These are phyloP conservation scores for Orbilia brochopaga DNA, from an alignment of 2,329 filamentous ascomycete genomes.

Conservation along the genomic window DNA sequence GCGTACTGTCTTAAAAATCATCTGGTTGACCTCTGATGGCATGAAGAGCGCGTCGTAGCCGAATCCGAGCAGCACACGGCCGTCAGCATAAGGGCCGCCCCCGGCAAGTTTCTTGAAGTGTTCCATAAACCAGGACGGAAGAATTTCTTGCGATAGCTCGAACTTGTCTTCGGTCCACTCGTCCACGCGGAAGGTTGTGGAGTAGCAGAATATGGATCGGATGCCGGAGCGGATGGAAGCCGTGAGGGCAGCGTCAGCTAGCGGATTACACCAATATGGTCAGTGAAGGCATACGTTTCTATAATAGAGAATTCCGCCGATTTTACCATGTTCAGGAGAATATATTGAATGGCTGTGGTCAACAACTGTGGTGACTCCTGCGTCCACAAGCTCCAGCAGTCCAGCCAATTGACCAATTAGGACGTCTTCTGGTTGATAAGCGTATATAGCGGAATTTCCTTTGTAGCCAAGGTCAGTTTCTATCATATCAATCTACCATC, in stretches of 20 bases:
- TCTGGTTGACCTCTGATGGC: conserved; percentile 57
- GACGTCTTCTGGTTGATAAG: conserved; percentile 60
- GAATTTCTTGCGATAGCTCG: conserved; percentile 53
- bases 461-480: conserved; percentile 53
- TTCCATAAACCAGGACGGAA: conserved; percentile 58
- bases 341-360: conserved; percentile 58
- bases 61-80: conserved; percentile 59
- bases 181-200: conserved; percentile 56
- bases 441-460: conserved; percentile 57
- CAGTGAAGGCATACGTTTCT: background rate
- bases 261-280: background rate
- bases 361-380: conserved; percentile 60
- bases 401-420: conserved; percentile 62
- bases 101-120: conserved; percentile 57
- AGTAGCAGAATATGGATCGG: conserved; percentile 61
- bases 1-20: conserved; percentile 58
- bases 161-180: conserved; percentile 56
- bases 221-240: conserved; percentile 61
- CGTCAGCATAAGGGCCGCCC: conserved; percentile 55
- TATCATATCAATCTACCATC: conserved; percentile 1
- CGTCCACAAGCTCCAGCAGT: conserved; percentile 59
- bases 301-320: background rate
- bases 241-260: conserved; percentile 57
- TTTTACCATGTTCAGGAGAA: conserved; percentile 56
- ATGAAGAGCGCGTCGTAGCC: conserved; percentile 60